A percentile compares a stretch with the other conserved stretches of the same genome.
These are phyloP conservation scores for Alternaria rosae DNA, from an alignment of 2,329 filamentous ascomycete genomes.

Conservation along the genomic window DNA sequence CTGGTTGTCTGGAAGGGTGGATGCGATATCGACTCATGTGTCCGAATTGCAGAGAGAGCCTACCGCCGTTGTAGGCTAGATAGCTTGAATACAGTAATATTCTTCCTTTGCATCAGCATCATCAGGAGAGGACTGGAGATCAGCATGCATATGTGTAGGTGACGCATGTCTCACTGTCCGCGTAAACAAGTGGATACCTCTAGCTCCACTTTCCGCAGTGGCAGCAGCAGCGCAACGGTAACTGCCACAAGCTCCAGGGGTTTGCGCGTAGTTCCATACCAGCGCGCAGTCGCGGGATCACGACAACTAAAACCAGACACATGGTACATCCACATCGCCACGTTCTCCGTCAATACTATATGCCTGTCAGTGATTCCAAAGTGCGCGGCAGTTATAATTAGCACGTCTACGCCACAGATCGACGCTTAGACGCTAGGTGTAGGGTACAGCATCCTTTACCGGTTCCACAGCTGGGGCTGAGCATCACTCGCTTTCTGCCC, in stretches of 20 bases:
- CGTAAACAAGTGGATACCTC: slow-evolving; percentile 6
- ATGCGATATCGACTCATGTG: slow-evolving; percentile 93
- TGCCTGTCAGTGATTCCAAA: not conserved
- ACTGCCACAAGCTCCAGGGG: slow-evolving; percentile 7
- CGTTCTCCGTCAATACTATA: not conserved
- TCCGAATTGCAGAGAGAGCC: slow-evolving; percentile 88
- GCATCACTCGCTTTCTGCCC: slow-evolving; percentile 13
- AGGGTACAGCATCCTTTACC: not conserved
- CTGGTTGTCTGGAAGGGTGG: slow-evolving; percentile 90
- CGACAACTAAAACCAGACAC: too few relatives aligned
- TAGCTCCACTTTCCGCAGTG: not conserved
- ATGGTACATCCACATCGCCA: not conserved
- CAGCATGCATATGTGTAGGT: not conserved
- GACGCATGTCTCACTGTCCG: slow-evolving; percentile 5
- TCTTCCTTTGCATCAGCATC: not conserved
- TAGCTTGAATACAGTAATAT: not conserved
- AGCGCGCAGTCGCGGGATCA: not conserved
- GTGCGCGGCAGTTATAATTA: slow-evolving; percentile 9
- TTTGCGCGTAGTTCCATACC: not conserved
- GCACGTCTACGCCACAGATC: slow-evolving; percentile 17
- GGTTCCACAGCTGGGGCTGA: slow-evolving; percentile 10
- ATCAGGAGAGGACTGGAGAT: not conserved
- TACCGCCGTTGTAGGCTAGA: slow-evolving; percentile 76
- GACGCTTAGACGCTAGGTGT: not conserved
- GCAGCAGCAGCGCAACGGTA: not conserved